These are phyloP conservation scores for Phytophthora fragariae DNA, from an alignment of 352 stramenopile genomes.

Conservation along the genomic window DNA sequence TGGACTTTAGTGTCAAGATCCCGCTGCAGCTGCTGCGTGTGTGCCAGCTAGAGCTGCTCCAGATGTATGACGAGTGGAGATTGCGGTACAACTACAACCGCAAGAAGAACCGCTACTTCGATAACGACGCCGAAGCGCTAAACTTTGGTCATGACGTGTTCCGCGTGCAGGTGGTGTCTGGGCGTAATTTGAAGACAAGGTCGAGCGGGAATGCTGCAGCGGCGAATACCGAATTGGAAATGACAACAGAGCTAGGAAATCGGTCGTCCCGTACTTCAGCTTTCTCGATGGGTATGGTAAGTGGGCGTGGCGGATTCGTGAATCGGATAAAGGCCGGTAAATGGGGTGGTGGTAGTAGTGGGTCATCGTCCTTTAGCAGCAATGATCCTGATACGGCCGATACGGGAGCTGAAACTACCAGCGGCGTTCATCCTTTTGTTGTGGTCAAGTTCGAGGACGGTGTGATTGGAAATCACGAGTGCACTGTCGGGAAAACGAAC, in stretches of 20 bases:
- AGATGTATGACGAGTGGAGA: slow-evolving; percentile 81
- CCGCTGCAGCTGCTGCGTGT: slow-evolving; percentile 79
- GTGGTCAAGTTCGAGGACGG: slow-evolving; percentile 76
- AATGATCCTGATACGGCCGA: slow-evolving; percentile 33
- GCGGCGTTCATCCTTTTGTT: slow-evolving; percentile 67
- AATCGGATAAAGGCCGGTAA: slow-evolving; percentile 76
- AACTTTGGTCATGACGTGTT: slow-evolving; percentile 83
- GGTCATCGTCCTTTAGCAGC: slow-evolving; percentile 34
- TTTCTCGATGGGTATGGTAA: slow-evolving; percentile 58
- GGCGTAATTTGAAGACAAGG: slow-evolving; percentile 49
- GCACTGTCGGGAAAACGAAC: slow-evolving; percentile 82
- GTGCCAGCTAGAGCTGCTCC: slow-evolving; percentile 72
- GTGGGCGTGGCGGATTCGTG: slow-evolving; percentile 60
- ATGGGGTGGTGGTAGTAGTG: slow-evolving; percentile 47
- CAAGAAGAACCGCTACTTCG: slow-evolving; percentile 81
- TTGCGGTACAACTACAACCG: slow-evolving; percentile 83
- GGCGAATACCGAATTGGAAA: slow-evolving; percentile 20
- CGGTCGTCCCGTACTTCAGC: slow-evolving; percentile 49
- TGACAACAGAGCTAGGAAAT: slow-evolving; percentile 27
- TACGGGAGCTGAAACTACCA: slow-evolving; percentile 26
- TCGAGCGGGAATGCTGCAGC: slow-evolving; percentile 16
- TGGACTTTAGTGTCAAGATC: slow-evolving; percentile 84
- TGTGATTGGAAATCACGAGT: slow-evolving; percentile 57
- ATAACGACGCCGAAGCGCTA: slow-evolving; percentile 81
- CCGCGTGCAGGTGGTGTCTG: slow-evolving; percentile 74